Percentiles rank a stretch among this genome's conserved stretches.
phyloP scores from a whole-genome alignment of 768 basidiomycete species.

The Suillus lakei region DNA sequence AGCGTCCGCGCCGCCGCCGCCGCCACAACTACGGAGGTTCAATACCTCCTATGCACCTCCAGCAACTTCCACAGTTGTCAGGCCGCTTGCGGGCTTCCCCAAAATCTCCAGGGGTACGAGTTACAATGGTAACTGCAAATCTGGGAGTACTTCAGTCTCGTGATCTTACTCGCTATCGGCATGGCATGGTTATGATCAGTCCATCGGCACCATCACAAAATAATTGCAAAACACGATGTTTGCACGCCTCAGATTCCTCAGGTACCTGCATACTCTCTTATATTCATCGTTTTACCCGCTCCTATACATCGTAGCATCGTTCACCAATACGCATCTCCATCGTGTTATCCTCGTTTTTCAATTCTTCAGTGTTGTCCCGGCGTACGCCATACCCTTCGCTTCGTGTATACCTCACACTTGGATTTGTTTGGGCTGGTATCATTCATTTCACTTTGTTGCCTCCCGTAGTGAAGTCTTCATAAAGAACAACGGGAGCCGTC shows the following conservation, averaged over 20 bases:
- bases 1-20: conserved; percentile 17
- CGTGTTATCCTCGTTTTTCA: background rate
- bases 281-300: background rate
- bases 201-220: background rate
- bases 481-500: background rate
- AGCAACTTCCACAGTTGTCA: background rate
- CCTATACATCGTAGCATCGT: background rate
- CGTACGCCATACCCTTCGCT: background rate
- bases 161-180: background rate
- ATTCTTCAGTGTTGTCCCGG: background rate
- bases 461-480: background rate
- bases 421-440: background rate
- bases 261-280: background rate
- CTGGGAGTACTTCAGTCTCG: conserved; percentile 5
- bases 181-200: background rate
- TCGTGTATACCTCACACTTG: background rate
- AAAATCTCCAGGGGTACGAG: conserved; percentile 31
- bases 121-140: conserved; percentile 15
- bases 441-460: background rate
- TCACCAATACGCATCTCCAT: background rate
- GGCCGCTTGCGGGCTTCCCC: conserved; percentile 1
- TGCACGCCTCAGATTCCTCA: background rate
- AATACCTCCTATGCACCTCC: conserved; percentile 28
- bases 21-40: conserved; percentile 32
- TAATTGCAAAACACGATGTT: background rate